These are phyloP conservation scores for Linderina pennispora DNA, from an alignment of 192 early-diverging fungal species.

Conservation along the genomic window DNA sequence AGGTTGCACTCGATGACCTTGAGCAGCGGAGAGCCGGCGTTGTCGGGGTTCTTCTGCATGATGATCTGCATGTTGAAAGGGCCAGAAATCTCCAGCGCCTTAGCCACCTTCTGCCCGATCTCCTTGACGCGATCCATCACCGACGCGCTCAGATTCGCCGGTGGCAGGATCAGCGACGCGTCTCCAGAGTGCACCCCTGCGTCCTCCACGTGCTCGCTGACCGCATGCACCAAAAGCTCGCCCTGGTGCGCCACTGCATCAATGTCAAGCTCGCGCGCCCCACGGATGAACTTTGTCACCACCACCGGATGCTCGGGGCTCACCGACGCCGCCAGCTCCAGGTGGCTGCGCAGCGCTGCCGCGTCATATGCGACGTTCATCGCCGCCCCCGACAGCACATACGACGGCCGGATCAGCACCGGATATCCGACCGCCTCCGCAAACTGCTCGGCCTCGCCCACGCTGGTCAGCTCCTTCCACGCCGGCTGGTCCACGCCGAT, in stretches of 20 bases:
- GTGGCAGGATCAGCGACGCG: conserved; percentile 87
- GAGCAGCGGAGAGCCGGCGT: conserved; percentile 47
- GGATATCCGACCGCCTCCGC: conserved; percentile 83
- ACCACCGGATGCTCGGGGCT: conserved; percentile 95
- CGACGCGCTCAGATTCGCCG: conserved; percentile 47
- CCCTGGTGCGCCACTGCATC: conserved; percentile 89
- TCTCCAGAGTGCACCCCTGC: conserved; percentile 98
- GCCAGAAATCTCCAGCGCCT: conserved; percentile 91
- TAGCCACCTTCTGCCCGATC: conserved; percentile 82
- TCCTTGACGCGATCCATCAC: conserved; percentile 61
- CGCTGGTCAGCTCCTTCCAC: conserved; percentile 88
- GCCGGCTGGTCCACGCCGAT: conserved; percentile 95
- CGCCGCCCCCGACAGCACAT: conserved; percentile 95
- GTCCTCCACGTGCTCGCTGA: conserved; percentile 95
- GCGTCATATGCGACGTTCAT: conserved; percentile 94
- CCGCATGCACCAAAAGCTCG: conserved; percentile 75
- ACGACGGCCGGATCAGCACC: conserved; percentile 92
- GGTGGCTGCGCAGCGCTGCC: conserved; percentile 60
- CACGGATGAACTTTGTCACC: conserved; percentile 93
- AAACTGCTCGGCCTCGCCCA: conserved; percentile 81
- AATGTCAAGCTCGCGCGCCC: conserved; percentile 92
- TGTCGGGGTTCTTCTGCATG: conserved; percentile 42
- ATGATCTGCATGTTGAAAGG: conserved; percentile 99
- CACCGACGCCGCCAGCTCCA: conserved; percentile 78
- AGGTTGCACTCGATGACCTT: conserved; percentile 99